Evolutionary conservation across 345 rosid genomes (phyloP), one percentile per base, ranked within the genome.

Genomic region (Boechera divaricarpa): DNA sequence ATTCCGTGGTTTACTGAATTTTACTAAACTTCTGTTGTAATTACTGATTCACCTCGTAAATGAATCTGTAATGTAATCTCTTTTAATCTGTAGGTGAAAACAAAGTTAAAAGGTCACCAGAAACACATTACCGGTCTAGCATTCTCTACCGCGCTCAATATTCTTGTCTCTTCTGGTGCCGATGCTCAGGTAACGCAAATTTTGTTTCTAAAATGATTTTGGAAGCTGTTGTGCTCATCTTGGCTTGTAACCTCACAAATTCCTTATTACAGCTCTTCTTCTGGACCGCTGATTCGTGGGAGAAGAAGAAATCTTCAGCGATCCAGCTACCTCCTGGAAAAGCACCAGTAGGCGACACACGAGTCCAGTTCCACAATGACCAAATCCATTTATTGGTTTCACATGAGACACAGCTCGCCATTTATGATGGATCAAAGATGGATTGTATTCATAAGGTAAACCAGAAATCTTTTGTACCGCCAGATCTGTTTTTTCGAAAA

Each of bases 261-360:
- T 11, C 11, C 39, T 48, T 15, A 6, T 56, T 47, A 48, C 78
- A 93, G 93, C 83, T 91, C 72, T 81, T 79, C 49, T 77, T 82
- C 56, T 94, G 98, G 98, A 87, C 85, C 76, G 76, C 82, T 55
- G 96, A 90, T 41, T 51, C 85, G 5, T 94, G 97, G 98, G 98
- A 94, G 45, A 88, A 75, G 78, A 85, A 83, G 77, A 93, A 84
- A 73, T 79, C 82, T 26, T 72, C 79, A 47, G 56, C 75, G 10
- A 79, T 93, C 70, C 91, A 86, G 67, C 47, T 86, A 58, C 90
- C 94, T 59, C 83, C 83, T 53, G 94, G 94, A 44, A 88, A 81
- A 80, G 69, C 82, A 47, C 85, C 86, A 6, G 76, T 74, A 61
- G 86, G 89, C 10, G 93, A 89, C 74, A 88, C 92, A 6, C 82